Percentiles rank a stretch among this genome's conserved stretches.
Evolutionary conservation across 805 yeast genomes (phyloP).

Genomic region (Candida tammaniensis): DNA sequence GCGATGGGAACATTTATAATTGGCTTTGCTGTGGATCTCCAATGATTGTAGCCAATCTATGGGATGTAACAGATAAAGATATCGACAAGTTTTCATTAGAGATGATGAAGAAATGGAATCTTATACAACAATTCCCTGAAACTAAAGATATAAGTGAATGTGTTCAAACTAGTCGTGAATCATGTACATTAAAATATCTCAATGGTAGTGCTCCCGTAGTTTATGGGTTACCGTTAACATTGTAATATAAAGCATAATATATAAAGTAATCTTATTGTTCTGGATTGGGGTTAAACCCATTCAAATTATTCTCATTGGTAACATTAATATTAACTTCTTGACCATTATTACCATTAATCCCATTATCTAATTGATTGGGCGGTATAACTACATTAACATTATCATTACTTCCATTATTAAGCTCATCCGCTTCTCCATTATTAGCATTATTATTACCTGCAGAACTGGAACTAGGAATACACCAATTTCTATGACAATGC

Average conservation of each 20-base stretch:
- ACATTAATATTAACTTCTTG: not conserved
- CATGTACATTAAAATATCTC: conserved; percentile 66
- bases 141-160: conserved; percentile 49
- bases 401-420: not conserved
- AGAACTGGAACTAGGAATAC: conserved; percentile 50
- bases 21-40: conserved; percentile 83
- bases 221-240: conserved; percentile 74
- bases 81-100: conserved; percentile 73
- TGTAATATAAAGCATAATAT: not conserved
- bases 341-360: not conserved
- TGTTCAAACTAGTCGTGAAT: conserved; percentile 57
- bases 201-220: conserved; percentile 94
- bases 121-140: conserved; percentile 24
- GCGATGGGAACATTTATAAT: conserved; percentile 72
- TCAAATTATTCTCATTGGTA: conserved; percentile 1
- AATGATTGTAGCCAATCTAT: conserved; percentile 76
- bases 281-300: too few relatives aligned
- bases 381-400: too few relatives aligned
- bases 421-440: not conserved
- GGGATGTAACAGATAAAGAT: conserved; percentile 98
- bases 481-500: conserved; percentile 94
- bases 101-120: conserved; percentile 66
- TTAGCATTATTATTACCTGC: conserved; percentile 14
- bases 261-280: too few relatives aligned
- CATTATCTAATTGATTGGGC: too few relatives aligned